Evolutionary conservation across 1,139 yeast species (phyloP), one percentile per base, ranked within the genome.

Genomic region (Hanseniaspora uvarum): DNA sequence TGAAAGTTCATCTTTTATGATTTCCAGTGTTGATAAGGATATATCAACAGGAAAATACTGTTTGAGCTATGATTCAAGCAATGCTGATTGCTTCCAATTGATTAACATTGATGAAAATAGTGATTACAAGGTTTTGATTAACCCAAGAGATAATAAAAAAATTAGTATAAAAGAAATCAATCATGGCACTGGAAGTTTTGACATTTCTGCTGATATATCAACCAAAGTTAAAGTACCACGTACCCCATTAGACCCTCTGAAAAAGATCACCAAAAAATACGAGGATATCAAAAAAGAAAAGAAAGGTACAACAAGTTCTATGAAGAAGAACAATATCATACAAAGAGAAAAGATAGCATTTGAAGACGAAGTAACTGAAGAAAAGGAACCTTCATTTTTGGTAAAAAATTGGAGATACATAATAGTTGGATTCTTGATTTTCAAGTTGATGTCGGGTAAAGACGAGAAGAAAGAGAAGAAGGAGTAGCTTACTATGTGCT

Each of bases 311-410:
- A 45, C 2, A 31, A 46, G n/a, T 46, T 37, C 8, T 47, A 30
- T 44, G 38, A 46, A 14, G 54, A 56, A 53, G 33, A 56, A 55
- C 10, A 57, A 55, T 30, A 33, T 38, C 18, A 21, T 48, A 19
- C 30, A 53, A 39, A 45, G 24, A 24, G 45, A 38, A 21, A 46
- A 53, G 12, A 26, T 26, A 4, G 54, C 45, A 79, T 81, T 70
- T 86, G 87, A 80, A 80, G 80, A 76, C 79, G 77, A 77, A 68
- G 75, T 72, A 71, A 68, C 67, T 19, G 55, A 50, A 3, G 57
- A 49, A 18, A 31, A 30, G 11, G 39, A 47, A 23, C 47, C 30
- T 14, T 37, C 66, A 3, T 65, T 66, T 41, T 54, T 66, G 8
- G 68, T 65, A 52, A 63, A 66, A 58, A 64, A 66, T 56, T 66